These are phyloP conservation scores for Hanseniaspora osmophila DNA, from an alignment of 805 yeast species.

Conservation along the genomic window DNA sequence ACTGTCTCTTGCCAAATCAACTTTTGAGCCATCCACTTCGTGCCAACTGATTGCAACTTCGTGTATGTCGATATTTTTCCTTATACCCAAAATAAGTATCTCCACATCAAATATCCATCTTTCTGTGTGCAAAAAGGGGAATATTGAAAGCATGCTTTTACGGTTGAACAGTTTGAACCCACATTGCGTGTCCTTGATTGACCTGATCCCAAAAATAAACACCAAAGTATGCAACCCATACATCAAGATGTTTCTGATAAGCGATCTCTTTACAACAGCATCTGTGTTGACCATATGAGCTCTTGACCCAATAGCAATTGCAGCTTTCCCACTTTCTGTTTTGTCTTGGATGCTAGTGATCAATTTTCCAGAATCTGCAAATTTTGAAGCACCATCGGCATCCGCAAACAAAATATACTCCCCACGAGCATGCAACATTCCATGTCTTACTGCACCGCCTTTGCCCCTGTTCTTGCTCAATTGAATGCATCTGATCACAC, in stretches of 20 bases:
- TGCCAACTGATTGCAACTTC: conserved; percentile 93
- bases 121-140: conserved; percentile 89
- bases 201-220: conserved; percentile 75
- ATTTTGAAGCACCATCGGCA: conserved; percentile 92
- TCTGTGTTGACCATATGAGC: conserved; percentile 95
- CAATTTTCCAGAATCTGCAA: conserved; percentile 50
- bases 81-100: conserved; percentile 62
- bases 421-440: conserved; percentile 66
- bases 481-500: conserved; percentile 46
- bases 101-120: conserved; percentile 98
- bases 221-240: conserved; percentile 79
- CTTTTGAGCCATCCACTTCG: conserved; percentile 90
- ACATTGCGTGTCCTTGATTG: conserved; percentile 88
- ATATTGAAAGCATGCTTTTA: conserved; percentile 46
- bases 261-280: conserved; percentile 89
- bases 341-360: conserved; percentile 26
- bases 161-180: conserved; percentile 88
- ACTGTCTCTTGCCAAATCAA: conserved; percentile 81
- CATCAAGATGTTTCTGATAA: conserved; percentile 82
- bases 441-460: conserved; percentile 95
- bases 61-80: conserved; percentile 48
- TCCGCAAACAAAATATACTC: conserved; percentile 74
- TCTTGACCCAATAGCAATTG: conserved; percentile 76
- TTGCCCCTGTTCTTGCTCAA: conserved; percentile 76
- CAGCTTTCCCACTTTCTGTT: conserved; percentile 11